Conservation (phyloP, 2,329 filamentous ascomycete genomes). For the Ophiostoma triangulosporum region DNA sequence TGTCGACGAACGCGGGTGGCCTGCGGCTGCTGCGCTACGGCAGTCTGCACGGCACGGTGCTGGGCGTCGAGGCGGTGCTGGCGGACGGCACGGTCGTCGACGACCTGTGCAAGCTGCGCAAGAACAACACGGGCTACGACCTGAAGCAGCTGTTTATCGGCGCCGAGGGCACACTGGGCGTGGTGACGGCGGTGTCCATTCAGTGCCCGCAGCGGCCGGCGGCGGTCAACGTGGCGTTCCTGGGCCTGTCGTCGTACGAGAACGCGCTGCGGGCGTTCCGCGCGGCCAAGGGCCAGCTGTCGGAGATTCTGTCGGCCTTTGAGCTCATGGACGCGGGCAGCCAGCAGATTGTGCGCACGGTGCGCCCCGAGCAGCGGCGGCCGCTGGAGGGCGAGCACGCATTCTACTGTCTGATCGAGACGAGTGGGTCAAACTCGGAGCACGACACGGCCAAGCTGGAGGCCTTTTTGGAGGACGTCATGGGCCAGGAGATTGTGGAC, state of each 20-base stretch:
- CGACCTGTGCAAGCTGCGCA: constrained; percentile 75
- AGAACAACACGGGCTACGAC: constrained; percentile 99
- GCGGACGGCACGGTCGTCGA: constrained; percentile 87
- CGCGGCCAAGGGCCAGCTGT: constrained; percentile 79
- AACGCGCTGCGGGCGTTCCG: constrained; percentile 76
- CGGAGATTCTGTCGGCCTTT: constrained; percentile 92
- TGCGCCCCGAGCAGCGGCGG: constrained; percentile 57
- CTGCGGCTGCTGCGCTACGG: constrained; percentile 83
- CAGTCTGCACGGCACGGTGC: constrained; percentile 81
- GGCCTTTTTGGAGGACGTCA: constrained; percentile 74
- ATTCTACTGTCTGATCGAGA: constrained; percentile 96
- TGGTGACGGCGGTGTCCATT: constrained; percentile 83
- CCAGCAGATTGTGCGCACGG: constrained; percentile 61
- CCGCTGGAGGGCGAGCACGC: constrained; percentile 75
- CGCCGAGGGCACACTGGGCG: constrained; percentile 84
- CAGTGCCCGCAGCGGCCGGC: constrained; percentile 77
- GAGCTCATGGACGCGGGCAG: constrained; percentile 88
- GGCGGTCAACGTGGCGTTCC: constrained; percentile 88
- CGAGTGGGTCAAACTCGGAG: constrained; percentile 83
- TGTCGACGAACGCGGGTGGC: constrained; percentile 90
- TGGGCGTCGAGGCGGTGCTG: constrained; percentile 86
- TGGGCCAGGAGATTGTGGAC: constrained; percentile 71
- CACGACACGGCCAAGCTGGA: constrained; percentile 90
- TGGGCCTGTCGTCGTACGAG: constrained; percentile 81
- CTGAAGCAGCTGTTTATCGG: constrained; percentile 95